Evolutionary conservation across 208 protist genomes (phyloP), one percentile per base, ranked within the genome.

Genomic region (Crithidia sp.): DNA sequence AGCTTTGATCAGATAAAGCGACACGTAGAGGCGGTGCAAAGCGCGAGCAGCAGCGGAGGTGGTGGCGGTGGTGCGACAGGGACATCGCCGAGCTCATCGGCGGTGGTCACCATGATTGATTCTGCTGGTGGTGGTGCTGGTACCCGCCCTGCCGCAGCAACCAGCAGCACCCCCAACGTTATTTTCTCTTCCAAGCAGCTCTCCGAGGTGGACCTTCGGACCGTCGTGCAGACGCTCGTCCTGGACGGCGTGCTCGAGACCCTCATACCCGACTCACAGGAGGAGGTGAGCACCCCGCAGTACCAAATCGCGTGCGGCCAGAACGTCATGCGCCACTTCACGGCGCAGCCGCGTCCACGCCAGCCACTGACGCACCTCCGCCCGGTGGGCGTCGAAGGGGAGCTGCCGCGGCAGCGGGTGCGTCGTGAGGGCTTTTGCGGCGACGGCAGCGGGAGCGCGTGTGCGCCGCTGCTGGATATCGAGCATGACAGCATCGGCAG

Each of bases 291-390:
- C n/a, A 71, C 71, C 2, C 74, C 79, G 28, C 74, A 87, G 61
- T 91, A 93, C 58, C 84, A 86, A 28, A 37, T 91, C 9, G 82
- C 87, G 6, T 64, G 54, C 14, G 90, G 86, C 12, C 64, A 76
- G 49, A 91, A 82, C 70, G 87, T 92, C 28, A 80, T 95, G 81
- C 85, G 90, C 5, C 87, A 92, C 75, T 95, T 95, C 56, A 89
- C 90, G 0, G 68, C 36, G 58, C 79, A 53, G 70, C 17, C 59
- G n/a, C 66, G 67, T 19, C 54, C 14, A 16, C 45, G 45, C 3
- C 50, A 44, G 65, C 39, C 19, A 28, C 28, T 50, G 9, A 49
- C 45, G 16, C 68, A 47, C 2, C 57, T 17, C 17, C 41, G 58
- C 7, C 2, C 37, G n/a, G 17, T 17, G 28, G 12, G 16, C 17